Base-by-base conservation (phyloP, 306 rosid genomes). In the Castanopsis chinensis region DNA sequence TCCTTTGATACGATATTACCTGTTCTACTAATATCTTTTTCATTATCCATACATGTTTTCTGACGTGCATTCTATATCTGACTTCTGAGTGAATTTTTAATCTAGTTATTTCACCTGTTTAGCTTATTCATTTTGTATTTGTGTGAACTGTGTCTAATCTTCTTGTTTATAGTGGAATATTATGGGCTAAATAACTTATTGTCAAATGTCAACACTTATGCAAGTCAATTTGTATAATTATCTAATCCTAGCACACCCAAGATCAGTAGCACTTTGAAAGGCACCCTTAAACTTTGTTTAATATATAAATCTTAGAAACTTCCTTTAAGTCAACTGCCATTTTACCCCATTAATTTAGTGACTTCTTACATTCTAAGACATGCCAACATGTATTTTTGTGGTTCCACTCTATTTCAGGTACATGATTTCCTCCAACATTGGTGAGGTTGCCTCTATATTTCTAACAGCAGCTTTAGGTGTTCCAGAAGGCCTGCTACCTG, bases 401-500 rank as follows among this genome's bases (percentile, higher is more conserved):
- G 32, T 58, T 76, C 76, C 27, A 78, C 51, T 56, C 54, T 51
- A 35, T 76, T 30, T 58, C 84, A 93, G 97, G 91, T 93, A 93
- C 80, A 92, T 92, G 97, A 92, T 92, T 78, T 92, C 97, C 51
- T 92, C 97, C 63, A 92, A 92, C 76, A 92, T 92, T 59, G 97
- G 96, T 0, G 97, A 92, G 88, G 97, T 93, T 64, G 92, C 92
- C 27, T 90, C 88, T 18, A 91, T 93, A 77, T 93, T 93, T 87
- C 83, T 91, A 10, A 93, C 94, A 9, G 98, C 94, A 68, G 97
- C 98, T 32, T 80, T 91, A 58, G 98, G 97, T 82, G 90, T 92
- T 82, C 99, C 99, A 12, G 99, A 95, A 84, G 99, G 98, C 71
- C 76, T 95, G 92, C 91, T 95, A 68, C 99, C 99, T 30, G 99